Conservation (phyloP, 2,329 filamentous ascomycete species). For the Penicillium sp. region DNA sequence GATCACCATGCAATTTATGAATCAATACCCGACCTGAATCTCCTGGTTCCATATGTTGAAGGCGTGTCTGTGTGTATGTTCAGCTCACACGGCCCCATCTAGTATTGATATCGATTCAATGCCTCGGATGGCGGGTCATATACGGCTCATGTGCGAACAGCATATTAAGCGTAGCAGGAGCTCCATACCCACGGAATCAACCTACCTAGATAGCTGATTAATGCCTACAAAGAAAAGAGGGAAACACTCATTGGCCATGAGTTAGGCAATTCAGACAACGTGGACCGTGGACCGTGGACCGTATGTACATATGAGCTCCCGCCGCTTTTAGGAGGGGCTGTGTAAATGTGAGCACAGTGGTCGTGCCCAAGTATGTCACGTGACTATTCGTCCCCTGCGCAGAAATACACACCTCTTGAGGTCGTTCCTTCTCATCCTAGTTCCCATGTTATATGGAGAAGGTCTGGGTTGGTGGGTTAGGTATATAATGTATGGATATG, state of each 20-base stretch:
- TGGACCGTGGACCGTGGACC: not conserved
- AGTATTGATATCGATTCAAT: not conserved
- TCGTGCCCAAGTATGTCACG: no score
- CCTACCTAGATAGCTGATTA: no score
- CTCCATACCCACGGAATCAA: not conserved
- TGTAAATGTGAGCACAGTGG: no score
- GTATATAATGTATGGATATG: no score
- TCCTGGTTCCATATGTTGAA: no score
- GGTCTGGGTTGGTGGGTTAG: no score
- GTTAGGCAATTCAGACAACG: not conserved
- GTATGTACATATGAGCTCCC: not conserved
- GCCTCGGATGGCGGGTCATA: not conserved
- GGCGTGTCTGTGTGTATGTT: not conserved
- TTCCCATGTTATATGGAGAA: no score
- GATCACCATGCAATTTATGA: conserved; percentile 14
- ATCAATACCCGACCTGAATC: conserved; percentile 20
- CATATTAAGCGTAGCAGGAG: not conserved
- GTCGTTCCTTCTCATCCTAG: no score
- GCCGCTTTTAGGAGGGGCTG: not conserved
- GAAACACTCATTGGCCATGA: not conserved
- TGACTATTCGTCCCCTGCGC: no score
- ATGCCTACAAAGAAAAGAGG: not conserved
- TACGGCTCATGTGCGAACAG: not conserved
- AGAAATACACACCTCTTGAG: no score
- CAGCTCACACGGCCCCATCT: not conserved